phyloP scores from a whole-genome alignment of 495 filamentous ascomycete species.

The Xanthoparmelia taractica region DNA sequence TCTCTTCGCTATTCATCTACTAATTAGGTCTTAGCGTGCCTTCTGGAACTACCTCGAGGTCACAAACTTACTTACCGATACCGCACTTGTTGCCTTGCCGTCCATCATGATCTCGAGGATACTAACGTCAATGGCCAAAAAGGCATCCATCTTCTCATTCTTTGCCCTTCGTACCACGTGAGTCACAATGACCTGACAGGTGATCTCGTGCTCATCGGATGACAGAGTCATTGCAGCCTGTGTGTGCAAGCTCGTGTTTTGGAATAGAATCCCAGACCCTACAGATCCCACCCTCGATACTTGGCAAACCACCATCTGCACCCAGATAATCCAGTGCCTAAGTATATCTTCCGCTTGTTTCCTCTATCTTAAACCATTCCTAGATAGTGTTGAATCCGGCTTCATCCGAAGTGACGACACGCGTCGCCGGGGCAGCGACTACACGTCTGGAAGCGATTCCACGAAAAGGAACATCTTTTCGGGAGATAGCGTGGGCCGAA shows the following conservation, averaged over 20 bases:
- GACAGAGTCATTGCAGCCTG: constrained; percentile 32
- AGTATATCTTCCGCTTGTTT: constrained; percentile 40
- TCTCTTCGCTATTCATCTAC: not conserved
- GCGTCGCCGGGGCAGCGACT: constrained; percentile 22
- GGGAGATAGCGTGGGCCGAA: not conserved
- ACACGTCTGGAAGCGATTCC: not conserved
- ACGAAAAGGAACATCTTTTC: not conserved
- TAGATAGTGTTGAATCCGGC: constrained; percentile 38
- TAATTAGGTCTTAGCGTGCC: not conserved
- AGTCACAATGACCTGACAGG: constrained; percentile 15
- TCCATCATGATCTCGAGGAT: constrained; percentile 34
- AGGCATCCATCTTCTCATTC: constrained; percentile 29
- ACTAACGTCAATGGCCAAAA: constrained; percentile 31
- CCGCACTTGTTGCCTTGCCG: constrained; percentile 34
- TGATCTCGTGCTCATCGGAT: not conserved
- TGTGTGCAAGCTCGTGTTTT: constrained; percentile 31
- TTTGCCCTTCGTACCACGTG: constrained; percentile 36
- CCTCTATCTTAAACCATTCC: constrained; percentile 42
- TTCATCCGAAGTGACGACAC: constrained; percentile 36
- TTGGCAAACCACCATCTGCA: constrained; percentile 31
- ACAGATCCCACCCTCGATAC: constrained; percentile 26
- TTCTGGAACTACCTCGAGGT: constrained; percentile 36
- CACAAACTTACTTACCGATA: constrained; percentile 40
- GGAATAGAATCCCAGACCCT: constrained; percentile 20
- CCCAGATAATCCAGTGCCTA: constrained; percentile 34